These are phyloP conservation scores for Diaporthe citriasiana DNA, from an alignment of 2,329 filamentous ascomycete species.

Conservation along the genomic window DNA sequence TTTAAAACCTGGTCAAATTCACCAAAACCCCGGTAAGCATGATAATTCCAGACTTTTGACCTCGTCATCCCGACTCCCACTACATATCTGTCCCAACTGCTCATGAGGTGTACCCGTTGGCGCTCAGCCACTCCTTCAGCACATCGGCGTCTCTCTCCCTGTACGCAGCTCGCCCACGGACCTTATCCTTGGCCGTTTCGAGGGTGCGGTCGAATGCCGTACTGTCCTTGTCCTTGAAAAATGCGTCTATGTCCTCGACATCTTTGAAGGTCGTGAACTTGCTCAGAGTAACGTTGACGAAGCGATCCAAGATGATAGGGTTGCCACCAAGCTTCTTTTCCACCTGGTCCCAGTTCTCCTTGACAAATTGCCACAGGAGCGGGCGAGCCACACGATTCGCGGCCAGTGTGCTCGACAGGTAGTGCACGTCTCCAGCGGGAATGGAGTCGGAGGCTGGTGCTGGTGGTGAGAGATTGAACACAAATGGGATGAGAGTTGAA, in stretches of 20 bases:
- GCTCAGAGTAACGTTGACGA: constrained; percentile 82
- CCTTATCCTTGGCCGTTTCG: constrained; percentile 87
- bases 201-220: constrained; percentile 88
- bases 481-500: constrained; percentile 78
- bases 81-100: not conserved
- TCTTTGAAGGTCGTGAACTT: constrained; percentile 81
- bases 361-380: constrained; percentile 87
- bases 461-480: constrained; percentile 76
- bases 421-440: constrained; percentile 88
- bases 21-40: not conserved
- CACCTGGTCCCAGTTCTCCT: constrained; percentile 84
- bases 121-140: constrained; percentile 83
- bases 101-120: constrained; percentile 58
- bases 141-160: constrained; percentile 79
- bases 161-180: constrained; percentile 87
- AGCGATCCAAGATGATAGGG: constrained; percentile 90
- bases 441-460: constrained; percentile 71
- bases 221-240: constrained; percentile 91
- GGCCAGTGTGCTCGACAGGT: constrained; percentile 79
- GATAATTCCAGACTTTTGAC: constrained; percentile 21
- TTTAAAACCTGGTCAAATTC: not conserved
- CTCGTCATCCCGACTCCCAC: not conserved
- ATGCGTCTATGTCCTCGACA: constrained; percentile 82
- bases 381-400: constrained; percentile 80
- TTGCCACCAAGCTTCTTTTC: constrained; percentile 80